Percentiles rank a stretch among this genome's conserved stretches.
Conservation (phyloP, 75 land plant species). For the Sequoiadendron giganteum region DNA sequence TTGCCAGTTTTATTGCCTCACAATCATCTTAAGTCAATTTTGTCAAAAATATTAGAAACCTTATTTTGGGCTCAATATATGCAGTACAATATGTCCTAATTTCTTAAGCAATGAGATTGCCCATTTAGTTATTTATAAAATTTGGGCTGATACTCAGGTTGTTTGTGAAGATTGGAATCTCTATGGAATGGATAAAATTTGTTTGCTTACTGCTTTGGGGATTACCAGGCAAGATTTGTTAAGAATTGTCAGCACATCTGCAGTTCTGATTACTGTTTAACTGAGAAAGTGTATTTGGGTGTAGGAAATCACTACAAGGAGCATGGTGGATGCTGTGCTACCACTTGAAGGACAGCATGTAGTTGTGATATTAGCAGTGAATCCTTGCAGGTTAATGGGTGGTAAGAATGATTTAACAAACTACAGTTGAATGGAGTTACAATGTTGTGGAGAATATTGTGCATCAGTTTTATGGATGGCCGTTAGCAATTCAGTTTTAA, state of each 20-base stretch:
- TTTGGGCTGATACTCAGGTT: not conserved
- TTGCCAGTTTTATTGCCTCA: not conserved
- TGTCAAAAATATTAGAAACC: not conserved
- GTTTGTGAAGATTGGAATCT: not conserved
- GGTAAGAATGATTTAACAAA: not conserved
- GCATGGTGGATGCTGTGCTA: not conserved
- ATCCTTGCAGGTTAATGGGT: not conserved
- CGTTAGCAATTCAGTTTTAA: not conserved
- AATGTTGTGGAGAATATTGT: not conserved
- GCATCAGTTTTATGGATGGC: not conserved
- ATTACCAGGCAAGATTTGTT: not conserved
- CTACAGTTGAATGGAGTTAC: not conserved
- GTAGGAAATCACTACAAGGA: not conserved
- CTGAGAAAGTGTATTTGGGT: not conserved
- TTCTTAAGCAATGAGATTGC: not conserved
- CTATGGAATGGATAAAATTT: not conserved
- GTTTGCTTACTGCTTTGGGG: not conserved
- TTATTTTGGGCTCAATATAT: not conserved
- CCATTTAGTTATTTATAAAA: not conserved
- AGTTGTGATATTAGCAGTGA: not conserved
- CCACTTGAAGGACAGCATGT: not conserved
- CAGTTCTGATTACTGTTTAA: not conserved
- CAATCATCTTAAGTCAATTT: not conserved
- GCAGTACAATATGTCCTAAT: not conserved
- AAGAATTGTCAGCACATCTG: not conserved